Percentiles rank a stretch among this genome's conserved stretches.
phyloP scores from a whole-genome alignment of 768 basidiomycete genomes.

The Sporobolomyces phaffii region DNA sequence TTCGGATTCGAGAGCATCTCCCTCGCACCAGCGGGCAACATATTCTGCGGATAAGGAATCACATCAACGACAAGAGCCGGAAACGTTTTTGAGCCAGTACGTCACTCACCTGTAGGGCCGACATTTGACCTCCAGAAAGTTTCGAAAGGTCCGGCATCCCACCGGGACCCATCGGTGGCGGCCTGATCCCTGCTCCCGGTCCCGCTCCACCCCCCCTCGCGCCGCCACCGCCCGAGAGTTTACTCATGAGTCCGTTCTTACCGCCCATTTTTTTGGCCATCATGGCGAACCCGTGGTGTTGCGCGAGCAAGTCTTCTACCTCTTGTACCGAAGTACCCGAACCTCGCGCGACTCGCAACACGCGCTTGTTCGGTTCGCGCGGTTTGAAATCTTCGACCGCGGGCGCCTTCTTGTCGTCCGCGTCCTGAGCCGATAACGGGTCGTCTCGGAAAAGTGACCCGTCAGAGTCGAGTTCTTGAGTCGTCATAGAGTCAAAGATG shows the following conservation, averaged over 20 bases:
- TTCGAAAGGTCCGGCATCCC: conserved; percentile 38
- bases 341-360: conserved; percentile 81
- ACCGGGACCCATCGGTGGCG: conserved; percentile 21
- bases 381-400: conserved; percentile 45
- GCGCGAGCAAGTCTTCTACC: conserved; percentile 94
- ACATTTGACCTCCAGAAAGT: conserved; percentile 88
- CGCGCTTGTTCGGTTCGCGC: conserved; percentile 76
- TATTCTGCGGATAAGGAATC: conserved; percentile 55
- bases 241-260: conserved; percentile 96
- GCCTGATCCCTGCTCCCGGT: conserved; percentile 54
- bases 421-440: neutral
- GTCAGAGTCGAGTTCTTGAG: conserved; percentile 81
- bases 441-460: conserved; percentile 69
- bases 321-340: conserved; percentile 91
- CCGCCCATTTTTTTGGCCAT: conserved; percentile 98
- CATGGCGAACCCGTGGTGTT: conserved; percentile 97
- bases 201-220: conserved; percentile 72
- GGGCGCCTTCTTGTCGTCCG: conserved; percentile 41
- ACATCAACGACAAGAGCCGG: too few relatives aligned
- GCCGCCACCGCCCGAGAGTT: conserved; percentile 72
- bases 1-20: conserved; percentile 30
- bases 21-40: conserved; percentile 82
- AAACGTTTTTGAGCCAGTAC: too few relatives aligned
- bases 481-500: conserved; percentile 97
- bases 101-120: conserved; percentile 84